A percentile compares a stretch with the other conserved stretches of the same genome.
Evolutionary conservation across 805 yeast species (phyloP).

Genomic region (Candida boidinii): DNA sequence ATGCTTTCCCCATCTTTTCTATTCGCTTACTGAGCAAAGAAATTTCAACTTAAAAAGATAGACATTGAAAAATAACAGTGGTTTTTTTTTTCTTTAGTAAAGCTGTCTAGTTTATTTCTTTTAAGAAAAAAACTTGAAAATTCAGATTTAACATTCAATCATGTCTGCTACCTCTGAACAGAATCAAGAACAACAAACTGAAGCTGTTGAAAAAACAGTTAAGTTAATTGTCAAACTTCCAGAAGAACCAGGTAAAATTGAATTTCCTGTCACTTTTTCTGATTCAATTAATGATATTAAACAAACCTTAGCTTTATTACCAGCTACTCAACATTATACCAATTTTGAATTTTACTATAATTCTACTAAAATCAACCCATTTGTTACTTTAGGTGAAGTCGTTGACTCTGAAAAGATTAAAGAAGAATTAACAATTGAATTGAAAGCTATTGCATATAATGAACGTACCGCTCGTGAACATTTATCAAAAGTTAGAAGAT

Average conservation of each 20-base stretch:
- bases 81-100: too few relatives aligned
- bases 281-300: slow-evolving; percentile 52
- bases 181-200: too few relatives aligned
- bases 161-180: too few relatives aligned
- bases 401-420: slow-evolving; percentile 15
- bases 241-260: slow-evolving; percentile 15
- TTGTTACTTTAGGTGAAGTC: slow-evolving; percentile 17
- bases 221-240: slow-evolving; percentile 20
- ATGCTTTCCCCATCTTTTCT: too few relatives aligned
- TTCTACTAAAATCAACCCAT: slow-evolving; percentile 24
- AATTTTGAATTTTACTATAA: slow-evolving; percentile 40
- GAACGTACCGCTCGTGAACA: slow-evolving; percentile 56
- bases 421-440: slow-evolving; percentile 28
- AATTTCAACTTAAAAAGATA: too few relatives aligned
- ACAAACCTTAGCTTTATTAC: slow-evolving; percentile 48
- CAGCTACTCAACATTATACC: slow-evolving; percentile 52
- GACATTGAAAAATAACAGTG: too few relatives aligned
- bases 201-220: too few relatives aligned
- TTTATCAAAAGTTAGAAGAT: slow-evolving; percentile 53
- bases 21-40: too few relatives aligned
- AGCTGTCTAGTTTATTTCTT: too few relatives aligned
- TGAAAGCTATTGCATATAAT: slow-evolving; percentile 51
- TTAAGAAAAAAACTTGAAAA: too few relatives aligned
- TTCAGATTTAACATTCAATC: too few relatives aligned
- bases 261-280: slow-evolving; percentile 16